A percentile compares a stretch with the other conserved stretches of the same genome.
phyloP scores from a whole-genome alignment of 495 filamentous ascomycete species.

The Friedmanniomyces endolithicus region DNA sequence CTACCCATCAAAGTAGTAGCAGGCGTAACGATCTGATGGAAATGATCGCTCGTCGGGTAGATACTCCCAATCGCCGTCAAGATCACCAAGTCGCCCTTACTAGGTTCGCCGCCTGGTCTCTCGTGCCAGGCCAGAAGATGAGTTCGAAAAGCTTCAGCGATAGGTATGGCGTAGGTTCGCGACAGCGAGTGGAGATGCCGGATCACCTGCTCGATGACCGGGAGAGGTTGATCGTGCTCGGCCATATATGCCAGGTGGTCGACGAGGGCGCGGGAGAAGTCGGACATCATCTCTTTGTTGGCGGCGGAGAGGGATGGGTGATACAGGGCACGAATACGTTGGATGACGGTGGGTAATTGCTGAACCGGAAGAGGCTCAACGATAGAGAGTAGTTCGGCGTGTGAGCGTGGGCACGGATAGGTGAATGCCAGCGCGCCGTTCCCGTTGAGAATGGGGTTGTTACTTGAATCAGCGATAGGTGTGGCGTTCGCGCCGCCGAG shows the following conservation, averaged over 20 bases:
- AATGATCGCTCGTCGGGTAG: constrained; percentile 93
- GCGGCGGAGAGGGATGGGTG: constrained; percentile 72
- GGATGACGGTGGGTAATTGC: constrained; percentile 66
- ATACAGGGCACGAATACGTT: constrained; percentile 75
- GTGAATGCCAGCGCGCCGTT: constrained; percentile 57
- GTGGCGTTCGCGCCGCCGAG: constrained; percentile 38
- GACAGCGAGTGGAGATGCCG: constrained; percentile 79
- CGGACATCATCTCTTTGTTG: constrained; percentile 71
- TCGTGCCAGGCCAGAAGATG: constrained; percentile 53
- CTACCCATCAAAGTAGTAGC: constrained; percentile 68
- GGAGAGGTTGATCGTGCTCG: constrained; percentile 41
- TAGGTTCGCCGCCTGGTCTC: constrained; percentile 48
- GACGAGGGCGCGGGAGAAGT: constrained; percentile 62
- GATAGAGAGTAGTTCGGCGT: constrained; percentile 57
- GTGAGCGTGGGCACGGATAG: constrained; percentile 68
- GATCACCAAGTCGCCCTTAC: constrained; percentile 59
- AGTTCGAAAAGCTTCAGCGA: constrained; percentile 61
- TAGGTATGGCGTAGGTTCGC: constrained; percentile 63
- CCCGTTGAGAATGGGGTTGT: constrained; percentile 31
- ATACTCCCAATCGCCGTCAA: constrained; percentile 71
- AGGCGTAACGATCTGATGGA: constrained; percentile 84
- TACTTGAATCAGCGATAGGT: constrained; percentile 30
- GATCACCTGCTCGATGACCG: constrained; percentile 52
- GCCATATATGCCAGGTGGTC: constrained; percentile 63
- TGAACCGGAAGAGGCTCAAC: constrained; percentile 44